phyloP scores from a whole-genome alignment of 306 rosid genomes.

The Cicer chorassanicum region DNA sequence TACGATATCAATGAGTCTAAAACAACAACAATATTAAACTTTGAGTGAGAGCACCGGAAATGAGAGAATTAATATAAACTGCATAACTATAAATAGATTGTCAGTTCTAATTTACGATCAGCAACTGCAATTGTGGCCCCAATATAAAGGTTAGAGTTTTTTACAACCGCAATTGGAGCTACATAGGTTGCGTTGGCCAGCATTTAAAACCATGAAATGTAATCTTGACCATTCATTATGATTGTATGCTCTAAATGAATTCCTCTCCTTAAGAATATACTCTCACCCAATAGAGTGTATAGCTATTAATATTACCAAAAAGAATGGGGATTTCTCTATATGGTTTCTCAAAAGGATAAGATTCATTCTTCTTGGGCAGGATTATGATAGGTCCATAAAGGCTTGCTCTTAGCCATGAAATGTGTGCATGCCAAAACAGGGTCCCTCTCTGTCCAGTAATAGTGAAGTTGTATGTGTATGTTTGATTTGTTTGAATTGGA shows the following conservation, averaged over 20 bases:
- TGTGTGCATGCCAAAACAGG: slow-evolving; percentile 82
- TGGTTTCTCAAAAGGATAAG: slow-evolving; percentile 80
- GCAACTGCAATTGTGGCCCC: background rate
- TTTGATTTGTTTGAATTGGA: slow-evolving; percentile 70
- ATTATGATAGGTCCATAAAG: slow-evolving; percentile 79
- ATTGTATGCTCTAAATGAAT: no score
- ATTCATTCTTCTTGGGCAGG: slow-evolving; percentile 66
- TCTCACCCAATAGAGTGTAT: background rate
- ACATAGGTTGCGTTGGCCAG: background rate
- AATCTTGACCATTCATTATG: no score
- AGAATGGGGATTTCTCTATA: slow-evolving; percentile 68
- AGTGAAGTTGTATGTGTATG: slow-evolving; percentile 76
- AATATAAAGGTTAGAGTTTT: no score
- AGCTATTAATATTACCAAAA: slow-evolving; percentile 58
- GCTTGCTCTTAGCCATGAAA: slow-evolving; percentile 79
- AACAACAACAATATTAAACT: no score
- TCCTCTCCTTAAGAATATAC: no score
- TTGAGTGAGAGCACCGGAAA: no score
- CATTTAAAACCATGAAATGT: background rate
- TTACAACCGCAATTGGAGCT: background rate
- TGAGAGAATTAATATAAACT: no score
- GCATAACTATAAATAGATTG: no score
- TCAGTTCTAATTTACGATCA: background rate
- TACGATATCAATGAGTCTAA: no score
- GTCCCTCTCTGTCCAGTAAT: slow-evolving; percentile 82